Base-by-base conservation (phyloP, 805 yeast species). In the Barnettozyma salicaria region DNA sequence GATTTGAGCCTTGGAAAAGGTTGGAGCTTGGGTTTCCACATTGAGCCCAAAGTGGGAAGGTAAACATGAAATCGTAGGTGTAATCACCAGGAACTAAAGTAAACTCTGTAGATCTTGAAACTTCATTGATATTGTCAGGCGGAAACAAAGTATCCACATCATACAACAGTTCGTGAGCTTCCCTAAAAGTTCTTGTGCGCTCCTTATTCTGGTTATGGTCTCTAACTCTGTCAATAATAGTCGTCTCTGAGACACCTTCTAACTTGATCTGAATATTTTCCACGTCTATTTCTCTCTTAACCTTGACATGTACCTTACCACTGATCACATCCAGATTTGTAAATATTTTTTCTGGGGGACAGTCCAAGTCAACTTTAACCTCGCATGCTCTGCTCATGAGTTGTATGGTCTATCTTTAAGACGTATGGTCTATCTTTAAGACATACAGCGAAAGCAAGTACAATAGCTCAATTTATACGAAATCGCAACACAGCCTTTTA, bases 61-160 rank as follows among this genome's bases (percentile, higher is more conserved):
- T 36, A 19, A 52, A 41, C 2, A 34, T 11, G 47, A 75, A 75
- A 6, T 74, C 72, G 42, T 71, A 73, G 1, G 56, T 50, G 48
- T 75, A 74, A 19, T 60, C 63, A 0, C 80, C 80, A 0, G 78
- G 74, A 3, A 32, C 41, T 18, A 52, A 25, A 5, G 56, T 50
- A 37, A 48, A 52, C 14, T 43, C 41, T 40, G 64, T 63, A 8
- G 68, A 59, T 27, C 49, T 56, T 19, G 71, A 60, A 2, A 69
- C 72, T 32, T 58, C 53, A 16, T 74, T 50, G n/a, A 72, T 62
- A 35, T 72, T 68, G 9, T 58, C 61, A 0, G 79, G 74, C 3
- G 79, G 79, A 40, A 74, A 74, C 19, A 74, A 73, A 1, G 71
- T 62, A 20, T 47, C 37, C 2, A 74, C 63, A 37, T 72, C 75